Base-by-base conservation (phyloP, 768 basidiomycete genomes). In the Mycena galericulata region DNA sequence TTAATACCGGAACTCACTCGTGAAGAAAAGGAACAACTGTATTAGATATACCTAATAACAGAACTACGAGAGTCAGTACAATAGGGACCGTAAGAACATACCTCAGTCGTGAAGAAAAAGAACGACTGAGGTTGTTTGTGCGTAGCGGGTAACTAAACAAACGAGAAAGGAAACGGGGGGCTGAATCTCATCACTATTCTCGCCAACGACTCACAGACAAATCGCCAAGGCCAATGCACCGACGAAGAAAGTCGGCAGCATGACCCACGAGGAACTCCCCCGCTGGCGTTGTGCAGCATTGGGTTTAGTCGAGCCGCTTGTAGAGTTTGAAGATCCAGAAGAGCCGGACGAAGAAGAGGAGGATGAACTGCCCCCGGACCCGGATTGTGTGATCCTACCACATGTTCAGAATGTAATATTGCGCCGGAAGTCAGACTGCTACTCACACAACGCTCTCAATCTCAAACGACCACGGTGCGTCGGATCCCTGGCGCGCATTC, bases 371-470 rank as follows among this genome's bases (percentile, higher is more conserved):
- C 27, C 27, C 51, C 51, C 51, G 20, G 51, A 54, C 32, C 51
- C 32, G 51, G 51, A 22, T 54, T 54, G 51, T 36, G 51, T 54
- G 51, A 54, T 54, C 51, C 51, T 54, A 54, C 51, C 32, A 32
- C 51, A 54, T 54, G 51, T 54, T 54, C 51, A 54, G 34, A 54
- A 54, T 54, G 51, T 29, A 54, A 54, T 54, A 29, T 36, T 54
- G 51, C 32, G 51, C 51, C 17, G 51, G 51, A 54, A 54, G 10
- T 54, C 32, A 32, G 32, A 54, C 32, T 54, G 51, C 51, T 54
- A 62, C 61, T 50, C 49, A 62, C 61, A 62, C 61, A 32, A 62
- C 49, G 38, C 61, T 62, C 46, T 62, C 61, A 51, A 62, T 43
- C 49, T 62, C 61, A 43, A 62, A 38, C 47, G 49, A 50, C 61